Evolutionary conservation across 1,284 basidiomycete genomes (phyloP).

Genomic region (Cutaneotrichosporon sp.): DNA sequence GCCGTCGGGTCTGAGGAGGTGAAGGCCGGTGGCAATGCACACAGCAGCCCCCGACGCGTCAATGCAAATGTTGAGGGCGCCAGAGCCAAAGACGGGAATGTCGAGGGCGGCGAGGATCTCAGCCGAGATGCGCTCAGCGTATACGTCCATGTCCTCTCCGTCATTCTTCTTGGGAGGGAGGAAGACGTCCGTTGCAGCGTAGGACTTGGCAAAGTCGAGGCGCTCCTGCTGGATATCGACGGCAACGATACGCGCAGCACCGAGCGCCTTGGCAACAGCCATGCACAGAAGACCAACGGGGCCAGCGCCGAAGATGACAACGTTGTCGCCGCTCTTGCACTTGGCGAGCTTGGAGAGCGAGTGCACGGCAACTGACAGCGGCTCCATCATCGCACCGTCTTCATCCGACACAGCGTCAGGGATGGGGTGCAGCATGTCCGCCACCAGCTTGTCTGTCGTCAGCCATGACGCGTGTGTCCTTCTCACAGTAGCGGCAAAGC

Average conservation of each 20-base stretch:
- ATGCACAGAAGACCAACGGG: constrained; percentile 86
- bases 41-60: constrained; percentile 63
- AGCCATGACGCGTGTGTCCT: neutral
- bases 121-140: constrained; percentile 59
- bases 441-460: constrained; percentile 39
- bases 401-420: constrained; percentile 53
- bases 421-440: constrained; percentile 48
- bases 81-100: constrained; percentile 54
- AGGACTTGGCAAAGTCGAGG: constrained; percentile 82
- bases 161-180: constrained; percentile 63
- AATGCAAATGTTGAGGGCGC: constrained; percentile 60
- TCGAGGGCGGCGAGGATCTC: constrained; percentile 54
- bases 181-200: constrained; percentile 80
- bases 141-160: constrained; percentile 67
- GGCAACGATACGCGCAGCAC: constrained; percentile 75
- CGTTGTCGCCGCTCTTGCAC: constrained; percentile 67
- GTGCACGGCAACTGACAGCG: constrained; percentile 87
- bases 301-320: constrained; percentile 79
- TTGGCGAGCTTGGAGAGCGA: constrained; percentile 74
- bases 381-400: constrained; percentile 72
- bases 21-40: constrained; percentile 61
- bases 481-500: constrained; percentile 47
- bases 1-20: constrained; percentile 65
- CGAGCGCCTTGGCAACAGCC: constrained; percentile 87
- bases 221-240: constrained; percentile 77